Evolutionary conservation across 805 yeast genomes (phyloP).

Genomic region (Starmerella scarabaei): DNA sequence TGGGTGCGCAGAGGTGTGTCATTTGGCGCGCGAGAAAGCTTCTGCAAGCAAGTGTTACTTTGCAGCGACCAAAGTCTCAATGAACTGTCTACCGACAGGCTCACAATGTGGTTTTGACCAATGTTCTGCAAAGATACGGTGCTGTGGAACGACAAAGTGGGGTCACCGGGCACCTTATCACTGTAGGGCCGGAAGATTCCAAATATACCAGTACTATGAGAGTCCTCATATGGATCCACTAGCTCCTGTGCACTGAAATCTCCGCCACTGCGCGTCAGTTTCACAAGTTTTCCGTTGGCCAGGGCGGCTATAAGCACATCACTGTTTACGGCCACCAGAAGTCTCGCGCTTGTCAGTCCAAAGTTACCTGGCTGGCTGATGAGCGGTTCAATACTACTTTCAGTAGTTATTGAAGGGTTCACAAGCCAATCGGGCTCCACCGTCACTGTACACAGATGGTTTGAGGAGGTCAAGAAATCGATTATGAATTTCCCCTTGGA

Average conservation of each 20-base stretch:
- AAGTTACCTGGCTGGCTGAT: slow-evolving; percentile 46
- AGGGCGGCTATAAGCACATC: slow-evolving; percentile 44
- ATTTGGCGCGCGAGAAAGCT: neutral
- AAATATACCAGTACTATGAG: slow-evolving; percentile 2
- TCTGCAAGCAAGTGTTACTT: slow-evolving; percentile 24
- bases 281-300: slow-evolving; percentile 63
- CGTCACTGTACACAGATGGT: slow-evolving; percentile 39
- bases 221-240: slow-evolving; percentile 12
- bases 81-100: slow-evolving; percentile 42
- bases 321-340: slow-evolving; percentile 36
- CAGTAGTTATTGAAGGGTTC: slow-evolving; percentile 41
- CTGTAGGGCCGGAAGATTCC: slow-evolving; percentile 13
- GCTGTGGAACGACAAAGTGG: slow-evolving; percentile 30
- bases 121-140: slow-evolving; percentile 28
- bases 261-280: slow-evolving; percentile 23
- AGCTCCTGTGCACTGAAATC: slow-evolving; percentile 31
- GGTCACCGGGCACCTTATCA: slow-evolving; percentile 33
- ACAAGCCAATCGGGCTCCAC: slow-evolving; percentile 8
- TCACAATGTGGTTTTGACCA: slow-evolving; percentile 28
- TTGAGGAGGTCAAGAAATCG: slow-evolving; percentile 37
- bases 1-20: slow-evolving; percentile 5
- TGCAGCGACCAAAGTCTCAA: slow-evolving; percentile 50
- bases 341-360: slow-evolving; percentile 43
- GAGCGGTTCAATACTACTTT: slow-evolving; percentile 38
- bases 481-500: slow-evolving; percentile 6